Evolutionary conservation across 108 stramenopile genomes (phyloP), one percentile per base, ranked within the genome.

Genomic region (Skeletonema costatum): DNA sequence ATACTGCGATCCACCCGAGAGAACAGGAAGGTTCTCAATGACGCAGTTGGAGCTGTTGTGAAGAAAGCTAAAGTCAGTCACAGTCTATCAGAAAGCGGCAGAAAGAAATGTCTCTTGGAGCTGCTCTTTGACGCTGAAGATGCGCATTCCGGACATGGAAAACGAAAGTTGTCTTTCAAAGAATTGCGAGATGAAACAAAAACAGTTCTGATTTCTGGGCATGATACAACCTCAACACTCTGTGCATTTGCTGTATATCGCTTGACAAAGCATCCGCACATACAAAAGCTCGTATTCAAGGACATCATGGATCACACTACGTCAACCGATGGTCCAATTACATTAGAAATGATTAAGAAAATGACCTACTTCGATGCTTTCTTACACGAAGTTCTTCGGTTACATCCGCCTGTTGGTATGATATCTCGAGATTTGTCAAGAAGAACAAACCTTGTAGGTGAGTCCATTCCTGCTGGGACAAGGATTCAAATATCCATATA

Each of bases 221-320:
- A 92, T 65, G 91, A 92, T 61, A 92, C 91, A 13, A 88, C 85
- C 17, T 46, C 88, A n/a, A 88, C 88, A 59, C 85, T 84, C 74
- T 86, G 84, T 59, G 64, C 77, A 13, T 89, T 83, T 87, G 84
- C 87, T 0, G 59, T 89, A 25, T 88, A 86, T 70, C 83, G 76
- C 56, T 63, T 92, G 21, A 66, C 69, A 25, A 77, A 82, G 46
- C 35, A 92, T 60, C 77, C 80, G n/a, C 78, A 79, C 17, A 64
- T 87, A 9, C 80, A 84, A 63, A 48, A 88, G 48, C 81, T 60
- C 68, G 77, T 92, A 33, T 81, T 61, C 29, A 51, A 85, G 58
- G 91, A 92, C 50, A 85, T 87, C 32, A 53, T 59, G 16, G 77
- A 77, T 60, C 70, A 80, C 59, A 42, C n/a, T n/a, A n/a, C 75